Evolutionary conservation across 768 basidiomycete genomes (phyloP), one percentile per base, ranked within the genome.

Genomic region (Russula vinacea): DNA sequence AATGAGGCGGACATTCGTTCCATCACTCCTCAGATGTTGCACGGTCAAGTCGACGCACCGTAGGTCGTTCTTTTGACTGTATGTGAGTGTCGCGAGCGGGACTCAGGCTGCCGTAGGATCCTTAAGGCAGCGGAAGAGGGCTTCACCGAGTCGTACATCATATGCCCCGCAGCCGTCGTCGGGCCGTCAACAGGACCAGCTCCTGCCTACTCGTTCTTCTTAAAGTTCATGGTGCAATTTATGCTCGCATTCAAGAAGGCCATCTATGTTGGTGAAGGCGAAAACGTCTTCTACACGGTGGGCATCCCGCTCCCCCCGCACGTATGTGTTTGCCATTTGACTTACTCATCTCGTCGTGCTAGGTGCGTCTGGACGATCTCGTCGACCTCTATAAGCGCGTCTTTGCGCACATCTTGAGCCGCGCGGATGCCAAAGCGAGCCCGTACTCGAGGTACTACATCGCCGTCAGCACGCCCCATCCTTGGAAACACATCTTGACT

Each of bases 391-490:
- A 56, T 19, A 40, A 39, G 22, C 61, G 44, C 16, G 33, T 62
- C 49, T 53, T 65, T n/a, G 60, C 45, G 19, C 56, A 22, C 22
- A 55, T 62, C 17, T 16, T 62, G 3, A 44, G 55, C 10, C 35
- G 47, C 0, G 61, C 0, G 13, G 60, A 50, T 16, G 50, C 53
- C 37, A 29, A 63, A 19, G 56, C 59, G 37, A 62, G 64, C 54
- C 60, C 61, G 42, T 62, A 62, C 55, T 47, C 60, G 39, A 49
- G 60, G 54, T 65, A 65, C 50, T 65, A 56, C 55, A 33, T 65
- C 8, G 55, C 40, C 17, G 19, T 54, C 16, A 62, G 55, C 33
- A 44, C 54, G 7, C 47, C 60, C 2, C 0, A 32, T 11, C 0
- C 54, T 7, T 62, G 60, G 64, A 65, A 62, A 35, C 33, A 49